Evolutionary conservation across 2,329 filamentous ascomycete species (phyloP).

Genomic region (Exophiala mesophila): DNA sequence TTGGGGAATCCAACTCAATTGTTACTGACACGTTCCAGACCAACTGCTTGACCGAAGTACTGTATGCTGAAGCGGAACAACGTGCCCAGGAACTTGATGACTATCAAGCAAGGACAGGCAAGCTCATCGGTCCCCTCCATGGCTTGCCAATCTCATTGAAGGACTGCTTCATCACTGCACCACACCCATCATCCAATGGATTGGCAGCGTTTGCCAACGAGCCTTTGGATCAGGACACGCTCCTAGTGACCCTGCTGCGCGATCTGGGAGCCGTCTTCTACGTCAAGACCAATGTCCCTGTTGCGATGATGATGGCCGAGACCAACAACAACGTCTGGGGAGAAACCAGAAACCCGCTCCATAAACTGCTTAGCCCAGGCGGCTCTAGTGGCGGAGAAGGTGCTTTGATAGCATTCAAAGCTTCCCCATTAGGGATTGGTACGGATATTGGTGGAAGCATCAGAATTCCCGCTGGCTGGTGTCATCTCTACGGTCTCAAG

Average conservation of each 20-base stretch:
- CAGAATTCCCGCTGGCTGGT: slow-evolving; percentile 36
- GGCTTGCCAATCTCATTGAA: slow-evolving; percentile 59
- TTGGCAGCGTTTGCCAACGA: slow-evolving; percentile 35
- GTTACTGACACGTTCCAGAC: slow-evolving; percentile 37
- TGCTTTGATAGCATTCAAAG: slow-evolving; percentile 33
- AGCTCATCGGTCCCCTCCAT: slow-evolving; percentile 59
- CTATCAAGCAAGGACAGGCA: slow-evolving; percentile 42
- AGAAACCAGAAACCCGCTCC: slow-evolving; percentile 35
- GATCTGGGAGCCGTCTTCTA: slow-evolving; percentile 47
- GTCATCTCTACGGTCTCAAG: slow-evolving; percentile 37
- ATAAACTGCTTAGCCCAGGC: slow-evolving; percentile 33
- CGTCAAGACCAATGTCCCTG: slow-evolving; percentile 51
- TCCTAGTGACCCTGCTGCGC: slow-evolving; percentile 36
- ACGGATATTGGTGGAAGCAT: slow-evolving; percentile 42
- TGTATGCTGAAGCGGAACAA: slow-evolving; percentile 51
- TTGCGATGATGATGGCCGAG: slow-evolving; percentile 44
- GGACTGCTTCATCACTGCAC: slow-evolving; percentile 25
- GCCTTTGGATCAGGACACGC: slow-evolving; percentile 27
- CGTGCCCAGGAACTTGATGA: slow-evolving; percentile 51
- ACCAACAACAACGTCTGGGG: slow-evolving; percentile 41
- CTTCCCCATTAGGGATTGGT: slow-evolving; percentile 32
- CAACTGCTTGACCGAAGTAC: slow-evolving; percentile 56
- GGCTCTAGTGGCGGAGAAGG: slow-evolving; percentile 36
- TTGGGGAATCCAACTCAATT: too few relatives aligned
- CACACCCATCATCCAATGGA: slow-evolving; percentile 34